phyloP scores from a whole-genome alignment of 345 rosid species.

The Brassica carinata region DNA sequence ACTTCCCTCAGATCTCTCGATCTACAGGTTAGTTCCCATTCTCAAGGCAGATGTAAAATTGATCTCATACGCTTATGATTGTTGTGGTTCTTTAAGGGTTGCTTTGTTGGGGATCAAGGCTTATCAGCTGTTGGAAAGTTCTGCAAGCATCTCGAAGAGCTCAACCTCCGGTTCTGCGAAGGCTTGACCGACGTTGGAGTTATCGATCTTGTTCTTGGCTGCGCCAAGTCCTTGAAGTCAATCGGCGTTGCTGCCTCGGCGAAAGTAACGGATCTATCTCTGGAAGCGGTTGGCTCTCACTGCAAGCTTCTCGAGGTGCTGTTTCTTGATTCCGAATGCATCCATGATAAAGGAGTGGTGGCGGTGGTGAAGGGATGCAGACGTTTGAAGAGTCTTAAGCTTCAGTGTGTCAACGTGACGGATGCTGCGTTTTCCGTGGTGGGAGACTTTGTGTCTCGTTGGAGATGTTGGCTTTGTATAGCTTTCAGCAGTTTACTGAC shows the following conservation, averaged over 20 bases:
- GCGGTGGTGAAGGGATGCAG: conserved; percentile 79
- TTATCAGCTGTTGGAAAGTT: conserved; percentile 68
- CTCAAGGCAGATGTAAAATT: too few species aligned
- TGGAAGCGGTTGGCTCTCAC: conserved; percentile 72
- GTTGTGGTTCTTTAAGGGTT: conserved; percentile 57
- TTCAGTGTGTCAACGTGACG: conserved; percentile 73
- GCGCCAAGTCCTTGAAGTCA: conserved; percentile 72
- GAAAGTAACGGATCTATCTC: conserved; percentile 65
- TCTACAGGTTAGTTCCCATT: conserved; percentile 56
- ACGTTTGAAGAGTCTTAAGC: conserved; percentile 66
- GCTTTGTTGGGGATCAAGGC: conserved; percentile 87
- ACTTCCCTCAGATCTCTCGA: conserved; percentile 67
- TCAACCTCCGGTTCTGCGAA: conserved; percentile 89
- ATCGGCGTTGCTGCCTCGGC: conserved; percentile 88
- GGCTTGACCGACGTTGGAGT: conserved; percentile 79
- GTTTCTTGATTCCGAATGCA: conserved; percentile 78
- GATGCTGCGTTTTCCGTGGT: conserved; percentile 72
- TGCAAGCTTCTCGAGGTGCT: conserved; percentile 68
- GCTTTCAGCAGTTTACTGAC: conserved; percentile 82
- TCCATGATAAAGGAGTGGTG: conserved; percentile 69
- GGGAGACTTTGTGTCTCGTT: conserved; percentile 62
- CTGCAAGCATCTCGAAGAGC: conserved; percentile 70
- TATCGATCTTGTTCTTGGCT: conserved; percentile 60
- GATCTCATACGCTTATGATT: conserved; percentile 26
- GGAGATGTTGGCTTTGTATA: conserved; percentile 73